Evolutionary conservation across 371 early-diverging fungal species (phyloP).

Genomic region (Rhizopus sp.): DNA sequence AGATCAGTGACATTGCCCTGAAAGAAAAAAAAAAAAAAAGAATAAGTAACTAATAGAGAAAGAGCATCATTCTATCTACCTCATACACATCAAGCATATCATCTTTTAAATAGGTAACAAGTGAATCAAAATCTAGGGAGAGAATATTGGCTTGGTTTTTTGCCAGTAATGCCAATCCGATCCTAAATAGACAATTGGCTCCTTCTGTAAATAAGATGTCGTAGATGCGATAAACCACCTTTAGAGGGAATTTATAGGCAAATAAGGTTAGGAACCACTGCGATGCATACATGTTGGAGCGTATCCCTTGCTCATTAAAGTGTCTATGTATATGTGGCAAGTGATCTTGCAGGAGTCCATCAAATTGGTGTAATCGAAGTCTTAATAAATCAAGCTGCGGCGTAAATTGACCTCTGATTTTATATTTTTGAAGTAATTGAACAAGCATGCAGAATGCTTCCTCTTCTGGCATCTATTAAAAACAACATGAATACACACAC

Average conservation of each 20-base stretch:
- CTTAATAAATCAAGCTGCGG: constrained; percentile 84
- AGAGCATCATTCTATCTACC: constrained; percentile 26
- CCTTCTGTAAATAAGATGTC: constrained; percentile 93
- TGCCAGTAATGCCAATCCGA: constrained; percentile 84
- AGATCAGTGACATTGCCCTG: constrained; percentile 64
- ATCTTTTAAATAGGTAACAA: constrained; percentile 84
- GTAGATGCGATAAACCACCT: constrained; percentile 86
- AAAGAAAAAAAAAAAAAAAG: no score
- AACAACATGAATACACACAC: neutral
- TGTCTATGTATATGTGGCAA: constrained; percentile 82
- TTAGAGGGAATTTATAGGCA: constrained; percentile 92
- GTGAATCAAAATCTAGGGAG: constrained; percentile 76
- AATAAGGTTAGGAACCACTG: constrained; percentile 97
- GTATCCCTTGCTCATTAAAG: constrained; percentile 79
- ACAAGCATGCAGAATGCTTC: constrained; percentile 92
- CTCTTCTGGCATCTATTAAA: constrained; percentile 91
- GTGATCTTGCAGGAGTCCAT: constrained; percentile 76
- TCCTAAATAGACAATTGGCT: constrained; percentile 75
- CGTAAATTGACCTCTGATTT: constrained; percentile 84
- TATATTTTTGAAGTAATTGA: constrained; percentile 82
- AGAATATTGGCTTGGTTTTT: constrained; percentile 77
- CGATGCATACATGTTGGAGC: constrained; percentile 89
- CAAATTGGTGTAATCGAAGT: constrained; percentile 86
- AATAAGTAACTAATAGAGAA: neutral
- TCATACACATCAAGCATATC: constrained; percentile 72